phyloP scores from a whole-genome alignment of 352 stramenopile genomes.

The Globisporangium echinulatum region DNA sequence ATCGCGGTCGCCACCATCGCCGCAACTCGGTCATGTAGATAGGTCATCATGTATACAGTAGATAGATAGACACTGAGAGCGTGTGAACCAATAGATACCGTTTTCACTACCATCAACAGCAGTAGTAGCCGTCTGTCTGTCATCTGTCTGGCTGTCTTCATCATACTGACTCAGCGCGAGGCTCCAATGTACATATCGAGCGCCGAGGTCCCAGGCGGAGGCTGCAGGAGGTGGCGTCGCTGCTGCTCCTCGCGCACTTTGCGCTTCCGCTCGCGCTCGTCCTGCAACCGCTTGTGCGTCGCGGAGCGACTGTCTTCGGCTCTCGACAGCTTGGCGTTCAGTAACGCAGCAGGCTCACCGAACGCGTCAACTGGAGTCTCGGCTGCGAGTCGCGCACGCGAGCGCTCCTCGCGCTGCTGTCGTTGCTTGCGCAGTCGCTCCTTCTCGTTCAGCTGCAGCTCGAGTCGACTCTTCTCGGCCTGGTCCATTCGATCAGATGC shows the following conservation, averaged over 20 bases:
- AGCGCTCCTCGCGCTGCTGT: conserved; percentile 31
- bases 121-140: not conserved
- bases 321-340: conserved; percentile 8
- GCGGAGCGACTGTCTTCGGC: conserved; percentile 4
- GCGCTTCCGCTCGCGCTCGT: conserved; percentile 15
- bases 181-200: conserved; percentile 10
- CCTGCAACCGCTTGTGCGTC: conserved; percentile 9
- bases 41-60: conserved; percentile 12
- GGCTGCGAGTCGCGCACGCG: conserved; percentile 4
- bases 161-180: not conserved
- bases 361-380: conserved; percentile 11
- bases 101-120: too few species aligned
- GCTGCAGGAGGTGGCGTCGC: conserved; percentile 9
- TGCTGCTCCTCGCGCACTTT: conserved; percentile 7
- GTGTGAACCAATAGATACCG: conserved; percentile 2
- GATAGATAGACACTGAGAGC: conserved; percentile 7
- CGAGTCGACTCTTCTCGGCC: conserved; percentile 29
- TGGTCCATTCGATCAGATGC: conserved; percentile 28
- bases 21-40: conserved; percentile 47
- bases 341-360: not conserved
- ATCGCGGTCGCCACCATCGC: conserved; percentile 3
- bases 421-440: conserved; percentile 40
- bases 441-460: conserved; percentile 35
- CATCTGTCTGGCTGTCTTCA: conserved; percentile 2
- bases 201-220: conserved; percentile 22